These are phyloP conservation scores for Fraxinus floribunda DNA, from an alignment of 305 asterid genomes.

Conservation along the genomic window DNA sequence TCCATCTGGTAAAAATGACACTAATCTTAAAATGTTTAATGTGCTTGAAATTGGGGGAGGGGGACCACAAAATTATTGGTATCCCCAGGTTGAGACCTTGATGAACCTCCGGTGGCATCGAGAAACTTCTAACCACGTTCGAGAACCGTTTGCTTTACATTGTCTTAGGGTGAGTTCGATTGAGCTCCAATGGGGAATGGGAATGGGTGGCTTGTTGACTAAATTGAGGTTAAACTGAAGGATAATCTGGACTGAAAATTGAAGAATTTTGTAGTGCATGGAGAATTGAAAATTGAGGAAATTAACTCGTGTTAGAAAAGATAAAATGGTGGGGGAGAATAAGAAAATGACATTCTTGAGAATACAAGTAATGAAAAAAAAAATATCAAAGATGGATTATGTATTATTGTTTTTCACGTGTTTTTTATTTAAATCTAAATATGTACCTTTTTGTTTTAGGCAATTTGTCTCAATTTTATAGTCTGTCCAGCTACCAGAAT, in stretches of 20 bases:
- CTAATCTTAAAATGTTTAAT: neutral
- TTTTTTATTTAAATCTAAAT: neutral
- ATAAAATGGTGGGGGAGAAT: neutral
- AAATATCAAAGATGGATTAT: neutral
- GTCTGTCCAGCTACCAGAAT: neutral
- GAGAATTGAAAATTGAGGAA: neutral
- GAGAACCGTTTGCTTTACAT: neutral
- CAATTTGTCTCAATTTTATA: neutral
- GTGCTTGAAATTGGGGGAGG: neutral
- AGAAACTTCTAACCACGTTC: neutral
- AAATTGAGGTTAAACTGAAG: neutral
- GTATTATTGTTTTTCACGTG: neutral
- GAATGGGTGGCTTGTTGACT: neutral
- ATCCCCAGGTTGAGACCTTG: neutral
- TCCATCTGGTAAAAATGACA: slow-evolving; percentile 23
- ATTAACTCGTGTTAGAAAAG: neutral
- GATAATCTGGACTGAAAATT: neutral
- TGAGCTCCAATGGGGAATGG: neutral
- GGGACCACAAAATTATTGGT: neutral
- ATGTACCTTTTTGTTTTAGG: neutral
- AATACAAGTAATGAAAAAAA: neutral
- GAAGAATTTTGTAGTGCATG: neutral
- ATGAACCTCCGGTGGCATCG: neutral
- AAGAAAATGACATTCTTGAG: neutral
- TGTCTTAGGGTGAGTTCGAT: neutral